phyloP scores from a whole-genome alignment of 164 flowering plant genomes.

The Houttuynia cordata region DNA sequence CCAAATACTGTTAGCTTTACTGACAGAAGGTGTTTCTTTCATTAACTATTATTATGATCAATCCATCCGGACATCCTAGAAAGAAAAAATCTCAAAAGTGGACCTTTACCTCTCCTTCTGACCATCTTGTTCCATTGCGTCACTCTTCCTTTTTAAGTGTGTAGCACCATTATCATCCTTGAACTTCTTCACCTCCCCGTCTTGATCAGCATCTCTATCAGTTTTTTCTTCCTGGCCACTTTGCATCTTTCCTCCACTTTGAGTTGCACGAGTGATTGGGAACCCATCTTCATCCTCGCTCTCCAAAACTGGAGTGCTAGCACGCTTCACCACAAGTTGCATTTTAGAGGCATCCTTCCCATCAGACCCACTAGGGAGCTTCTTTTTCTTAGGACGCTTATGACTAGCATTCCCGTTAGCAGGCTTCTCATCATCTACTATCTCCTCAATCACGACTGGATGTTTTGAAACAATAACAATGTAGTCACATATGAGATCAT shows the following conservation, averaged over 20 bases:
- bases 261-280: constrained; percentile 27
- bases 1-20: too few relatives aligned
- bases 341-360: constrained; percentile 16
- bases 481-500: neutral
- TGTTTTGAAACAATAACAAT: neutral
- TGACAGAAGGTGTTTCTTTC: neutral
- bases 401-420: neutral
- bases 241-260: constrained; percentile 12
- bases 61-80: neutral
- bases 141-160: neutral
- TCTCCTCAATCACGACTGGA: constrained; percentile 86
- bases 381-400: constrained; percentile 6
- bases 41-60: too few relatives aligned
- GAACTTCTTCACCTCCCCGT: neutral
- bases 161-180: neutral
- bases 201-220: constrained; percentile 11
- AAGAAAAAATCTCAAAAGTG: neutral
- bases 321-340: constrained; percentile 37
- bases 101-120: neutral
- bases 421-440: constrained; percentile 31
- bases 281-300: constrained; percentile 99
- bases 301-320: constrained; percentile 27
- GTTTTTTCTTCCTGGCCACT: constrained; percentile 11
- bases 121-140: neutral
- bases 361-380: constrained; percentile 8